Conservation (phyloP, 2,329 filamentous ascomycete genomes). For the Emmonsiellopsis sp. region DNA sequence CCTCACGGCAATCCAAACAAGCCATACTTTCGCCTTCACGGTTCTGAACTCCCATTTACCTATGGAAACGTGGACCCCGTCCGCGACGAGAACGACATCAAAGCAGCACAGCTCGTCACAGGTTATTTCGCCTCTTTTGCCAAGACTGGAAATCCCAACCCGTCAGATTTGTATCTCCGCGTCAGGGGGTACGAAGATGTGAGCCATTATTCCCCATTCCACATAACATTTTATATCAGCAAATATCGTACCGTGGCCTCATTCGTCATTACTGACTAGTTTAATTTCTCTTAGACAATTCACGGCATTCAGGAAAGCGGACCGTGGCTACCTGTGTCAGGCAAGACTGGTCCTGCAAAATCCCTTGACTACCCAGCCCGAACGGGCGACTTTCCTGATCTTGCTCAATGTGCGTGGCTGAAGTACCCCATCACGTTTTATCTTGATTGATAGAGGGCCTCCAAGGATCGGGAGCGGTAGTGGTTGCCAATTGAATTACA, state of each 20-base stretch:
- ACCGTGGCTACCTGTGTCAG: background rate
- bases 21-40: too few species aligned
- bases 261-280: background rate
- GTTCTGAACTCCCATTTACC: too few species aligned
- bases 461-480: too few species aligned
- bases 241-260: background rate
- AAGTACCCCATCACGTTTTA: conserved; percentile 40
- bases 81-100: too few species aligned
- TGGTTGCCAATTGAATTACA: too few species aligned
- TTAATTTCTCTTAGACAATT: background rate
- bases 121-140: background rate
- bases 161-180: background rate
- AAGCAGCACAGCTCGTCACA: too few species aligned
- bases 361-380: conserved; percentile 35
- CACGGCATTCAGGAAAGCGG: background rate
- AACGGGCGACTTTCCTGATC: conserved; percentile 38
- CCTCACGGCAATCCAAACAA: too few species aligned
- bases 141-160: background rate
- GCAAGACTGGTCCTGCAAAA: background rate
- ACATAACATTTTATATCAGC: background rate
- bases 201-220: background rate
- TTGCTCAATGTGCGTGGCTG: conserved; percentile 42
- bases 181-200: background rate
- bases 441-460: conserved; percentile 15
- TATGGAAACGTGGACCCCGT: too few species aligned